Evolutionary conservation across 441 rosid genomes (phyloP).

Genomic region (Cnidoscolus chayamansa): DNA sequence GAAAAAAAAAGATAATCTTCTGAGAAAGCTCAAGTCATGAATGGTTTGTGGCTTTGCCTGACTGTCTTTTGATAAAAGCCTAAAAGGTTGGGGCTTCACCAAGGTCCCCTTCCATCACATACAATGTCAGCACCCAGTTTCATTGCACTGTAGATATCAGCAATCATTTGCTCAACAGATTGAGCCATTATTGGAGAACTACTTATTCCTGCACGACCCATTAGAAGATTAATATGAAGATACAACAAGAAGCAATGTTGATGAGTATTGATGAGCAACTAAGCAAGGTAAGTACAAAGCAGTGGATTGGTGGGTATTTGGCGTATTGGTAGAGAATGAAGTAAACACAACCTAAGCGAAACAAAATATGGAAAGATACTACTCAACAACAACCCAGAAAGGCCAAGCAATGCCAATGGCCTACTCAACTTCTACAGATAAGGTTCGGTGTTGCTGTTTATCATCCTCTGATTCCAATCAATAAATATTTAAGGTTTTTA

Average conservation of each 20-base stretch:
- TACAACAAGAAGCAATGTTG: not conserved
- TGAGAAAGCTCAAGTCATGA: not conserved
- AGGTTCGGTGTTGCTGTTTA: too few relatives aligned
- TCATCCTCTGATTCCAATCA: too few relatives aligned
- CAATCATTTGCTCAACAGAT: constrained; percentile 53
- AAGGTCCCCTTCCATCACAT: not conserved
- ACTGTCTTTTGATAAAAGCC: not conserved
- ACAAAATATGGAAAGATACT: not conserved
- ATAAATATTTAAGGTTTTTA: too few relatives aligned
- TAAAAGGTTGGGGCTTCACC: not conserved
- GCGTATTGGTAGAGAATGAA: not conserved
- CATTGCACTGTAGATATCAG: constrained; percentile 51
- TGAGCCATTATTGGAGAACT: constrained; percentile 57
- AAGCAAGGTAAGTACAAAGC: not conserved
- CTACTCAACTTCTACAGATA: too few relatives aligned
- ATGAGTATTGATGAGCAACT: not conserved
- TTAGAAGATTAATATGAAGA: constrained; percentile 7
- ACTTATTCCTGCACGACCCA: constrained; percentile 32
- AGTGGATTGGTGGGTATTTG: not conserved
- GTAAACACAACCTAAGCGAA: not conserved
- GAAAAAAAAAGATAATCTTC: not conserved
- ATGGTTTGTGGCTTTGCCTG: not conserved
- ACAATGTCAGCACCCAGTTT: constrained; percentile 76
- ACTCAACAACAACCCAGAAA: constrained; percentile 3
- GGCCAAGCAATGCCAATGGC: not conserved